Conservation (phyloP, 2,329 filamentous ascomycete species). For the Botrytis cinerea region DNA sequence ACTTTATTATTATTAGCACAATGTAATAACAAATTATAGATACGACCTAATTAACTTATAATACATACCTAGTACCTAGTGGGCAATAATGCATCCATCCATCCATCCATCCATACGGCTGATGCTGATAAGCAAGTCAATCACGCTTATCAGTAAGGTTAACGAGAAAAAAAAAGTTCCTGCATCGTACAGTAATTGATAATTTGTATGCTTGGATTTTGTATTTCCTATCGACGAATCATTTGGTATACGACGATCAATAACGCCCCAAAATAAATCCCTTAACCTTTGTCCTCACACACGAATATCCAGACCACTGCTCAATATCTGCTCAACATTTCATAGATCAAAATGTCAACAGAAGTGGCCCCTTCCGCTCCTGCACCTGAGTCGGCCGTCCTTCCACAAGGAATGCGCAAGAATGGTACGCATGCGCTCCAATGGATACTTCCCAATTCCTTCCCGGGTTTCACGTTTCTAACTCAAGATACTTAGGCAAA, state of each 20-base stretch:
- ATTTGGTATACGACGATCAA: background rate
- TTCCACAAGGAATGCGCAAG: constrained; percentile 66
- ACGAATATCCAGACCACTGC: background rate
- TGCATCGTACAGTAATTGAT: background rate
- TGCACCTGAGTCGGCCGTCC: constrained; percentile 8
- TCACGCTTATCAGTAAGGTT: constrained; percentile 1
- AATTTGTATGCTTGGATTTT: background rate
- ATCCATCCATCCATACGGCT: background rate
- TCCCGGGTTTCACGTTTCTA: background rate
- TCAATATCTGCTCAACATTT: background rate
- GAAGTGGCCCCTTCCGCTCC: constrained; percentile 27
- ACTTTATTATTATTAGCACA: background rate
- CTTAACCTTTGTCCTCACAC: background rate
- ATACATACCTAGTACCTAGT: background rate
- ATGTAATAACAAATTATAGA: background rate
- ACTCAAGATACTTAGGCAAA: constrained; percentile 64
- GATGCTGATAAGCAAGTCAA: constrained; percentile 10
- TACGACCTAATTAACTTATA: no score
- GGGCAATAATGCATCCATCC: background rate
- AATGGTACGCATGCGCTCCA: constrained; percentile 62
- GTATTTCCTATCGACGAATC: background rate
- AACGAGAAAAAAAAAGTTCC: constrained; percentile 14
- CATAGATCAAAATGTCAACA: constrained; percentile 32
- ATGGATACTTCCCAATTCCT: background rate
- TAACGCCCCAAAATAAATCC: background rate